Evolutionary conservation across 2,329 filamentous ascomycete species (phyloP).

Genomic region (Penicillium oxalicum): DNA sequence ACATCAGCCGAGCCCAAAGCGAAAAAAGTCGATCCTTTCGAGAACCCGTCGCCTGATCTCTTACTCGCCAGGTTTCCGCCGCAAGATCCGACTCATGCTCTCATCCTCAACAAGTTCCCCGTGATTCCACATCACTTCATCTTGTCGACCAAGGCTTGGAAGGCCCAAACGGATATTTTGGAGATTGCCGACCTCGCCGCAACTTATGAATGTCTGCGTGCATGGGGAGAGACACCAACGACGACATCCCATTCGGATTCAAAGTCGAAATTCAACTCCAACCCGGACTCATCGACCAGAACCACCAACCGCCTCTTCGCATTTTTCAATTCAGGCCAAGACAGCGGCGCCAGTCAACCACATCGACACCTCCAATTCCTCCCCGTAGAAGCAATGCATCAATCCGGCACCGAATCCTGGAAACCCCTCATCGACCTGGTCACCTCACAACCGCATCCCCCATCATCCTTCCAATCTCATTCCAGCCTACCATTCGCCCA

Average conservation of each 20-base stretch:
- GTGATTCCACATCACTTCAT: constrained; percentile 47
- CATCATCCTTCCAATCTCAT: constrained; percentile 21
- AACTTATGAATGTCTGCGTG: constrained; percentile 38
- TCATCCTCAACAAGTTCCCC: constrained; percentile 46
- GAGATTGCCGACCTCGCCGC: constrained; percentile 39
- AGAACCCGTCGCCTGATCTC: constrained; percentile 39
- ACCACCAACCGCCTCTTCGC: constrained; percentile 35
- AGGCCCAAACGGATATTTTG: constrained; percentile 40
- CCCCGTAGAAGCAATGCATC: constrained; percentile 41
- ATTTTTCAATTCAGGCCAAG: constrained; percentile 46
- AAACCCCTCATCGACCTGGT: constrained; percentile 43
- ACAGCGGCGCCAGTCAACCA: constrained; percentile 45
- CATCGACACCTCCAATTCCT: constrained; percentile 46
- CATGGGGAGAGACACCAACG: constrained; percentile 32
- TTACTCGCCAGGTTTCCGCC: constrained; percentile 37
- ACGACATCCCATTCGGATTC: no score
- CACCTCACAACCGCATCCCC: constrained; percentile 10
- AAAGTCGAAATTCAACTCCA: background rate
- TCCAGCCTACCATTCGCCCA: constrained; percentile 46
- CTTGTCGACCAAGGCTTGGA: constrained; percentile 41
- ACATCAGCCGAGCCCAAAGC: constrained; percentile 10
- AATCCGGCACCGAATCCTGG: constrained; percentile 38
- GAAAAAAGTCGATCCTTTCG: constrained; percentile 41
- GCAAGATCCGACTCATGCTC: constrained; percentile 31
- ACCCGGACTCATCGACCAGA: background rate